Evolutionary conservation across 2,329 filamentous ascomycete species (phyloP).

Genomic region (Capronia epimyces): DNA sequence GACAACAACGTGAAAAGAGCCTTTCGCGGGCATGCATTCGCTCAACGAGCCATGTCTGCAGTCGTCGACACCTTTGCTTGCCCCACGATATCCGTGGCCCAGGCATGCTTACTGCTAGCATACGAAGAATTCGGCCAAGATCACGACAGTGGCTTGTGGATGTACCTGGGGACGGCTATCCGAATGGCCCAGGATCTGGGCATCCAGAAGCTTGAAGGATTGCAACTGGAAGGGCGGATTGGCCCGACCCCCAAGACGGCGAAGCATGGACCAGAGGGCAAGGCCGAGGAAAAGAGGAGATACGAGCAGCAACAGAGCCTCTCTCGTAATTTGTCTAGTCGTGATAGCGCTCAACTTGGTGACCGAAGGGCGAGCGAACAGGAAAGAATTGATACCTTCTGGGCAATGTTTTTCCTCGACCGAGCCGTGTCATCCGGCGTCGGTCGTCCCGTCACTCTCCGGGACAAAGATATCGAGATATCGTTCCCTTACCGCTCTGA

Average conservation of each 20-base stretch:
- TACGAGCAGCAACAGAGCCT: conserved; percentile 35
- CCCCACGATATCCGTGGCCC: conserved; percentile 75
- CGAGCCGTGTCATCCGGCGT: conserved; percentile 83
- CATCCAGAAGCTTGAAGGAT: conserved; percentile 72
- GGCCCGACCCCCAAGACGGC: conserved; percentile 54
- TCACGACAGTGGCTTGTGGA: conserved; percentile 85
- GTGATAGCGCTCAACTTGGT: conserved; percentile 28
- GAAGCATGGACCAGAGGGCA: conserved; percentile 41
- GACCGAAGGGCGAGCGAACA: conserved; percentile 58
- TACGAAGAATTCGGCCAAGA: conserved; percentile 87
- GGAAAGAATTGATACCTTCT: conserved; percentile 80
- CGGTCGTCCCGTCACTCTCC: conserved; percentile 73
- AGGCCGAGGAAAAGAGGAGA: conserved; percentile 42
- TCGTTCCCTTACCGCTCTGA: conserved; percentile 58
- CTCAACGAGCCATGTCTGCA: conserved; percentile 74
- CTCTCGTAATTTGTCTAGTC: conserved; percentile 16
- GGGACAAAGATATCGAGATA: conserved; percentile 79
- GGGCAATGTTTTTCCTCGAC: conserved; percentile 84
- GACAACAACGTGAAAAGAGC: conserved; percentile 44
- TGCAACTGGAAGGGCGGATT: conserved; percentile 53
- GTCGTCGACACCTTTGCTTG: conserved; percentile 78
- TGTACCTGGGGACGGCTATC: conserved; percentile 85
- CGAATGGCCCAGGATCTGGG: conserved; percentile 76
- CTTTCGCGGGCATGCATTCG: conserved; percentile 71
- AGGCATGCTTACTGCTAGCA: conserved; percentile 75